Evolutionary conservation across 1,284 basidiomycete genomes (phyloP).

Genomic region (Ganoderma sinense): DNA sequence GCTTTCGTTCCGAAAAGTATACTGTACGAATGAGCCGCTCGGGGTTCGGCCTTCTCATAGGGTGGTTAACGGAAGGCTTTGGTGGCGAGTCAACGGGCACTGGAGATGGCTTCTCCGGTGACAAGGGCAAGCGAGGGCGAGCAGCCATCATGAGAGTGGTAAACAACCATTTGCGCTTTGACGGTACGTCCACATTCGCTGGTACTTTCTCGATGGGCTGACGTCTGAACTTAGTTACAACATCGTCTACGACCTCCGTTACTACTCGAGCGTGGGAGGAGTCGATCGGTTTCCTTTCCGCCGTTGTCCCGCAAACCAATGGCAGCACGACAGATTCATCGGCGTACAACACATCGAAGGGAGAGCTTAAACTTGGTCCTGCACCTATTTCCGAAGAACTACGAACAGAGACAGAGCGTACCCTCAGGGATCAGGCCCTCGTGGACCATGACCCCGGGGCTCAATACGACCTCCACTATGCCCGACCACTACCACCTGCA

Average conservation of each 20-base stretch:
- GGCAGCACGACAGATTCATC: conserved; percentile 50
- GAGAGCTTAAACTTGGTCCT: conserved; percentile 85
- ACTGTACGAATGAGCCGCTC: conserved; percentile 91
- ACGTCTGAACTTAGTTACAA: conserved; percentile 59
- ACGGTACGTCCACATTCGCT: conserved; percentile 65
- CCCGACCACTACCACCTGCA: conserved; percentile 51
- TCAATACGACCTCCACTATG: conserved; percentile 67
- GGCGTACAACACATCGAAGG: conserved; percentile 74
- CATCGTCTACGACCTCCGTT: conserved; percentile 70
- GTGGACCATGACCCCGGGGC: conserved; percentile 70
- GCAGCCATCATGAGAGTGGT: conserved; percentile 93
- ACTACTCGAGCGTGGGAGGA: conserved; percentile 80
- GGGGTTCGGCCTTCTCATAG: conserved; percentile 90
- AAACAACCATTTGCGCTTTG: conserved; percentile 91
- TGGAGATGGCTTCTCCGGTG: conserved; percentile 84
- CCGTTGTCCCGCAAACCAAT: conserved; percentile 73
- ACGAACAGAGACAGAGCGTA: conserved; percentile 79
- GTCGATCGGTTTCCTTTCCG: conserved; percentile 81
- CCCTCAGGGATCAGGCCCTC: conserved; percentile 75
- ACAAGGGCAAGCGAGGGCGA: conserved; percentile 80
- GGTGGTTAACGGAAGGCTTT: conserved; percentile 95
- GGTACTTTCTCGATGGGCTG: conserved; percentile 29
- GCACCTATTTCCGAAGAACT: conserved; percentile 82
- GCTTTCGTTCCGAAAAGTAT: conserved; percentile 93
- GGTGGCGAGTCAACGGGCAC: conserved; percentile 86